These are phyloP conservation scores for Phlegmacium glaucopus DNA, from an alignment of 768 basidiomycete species.

Conservation along the genomic window DNA sequence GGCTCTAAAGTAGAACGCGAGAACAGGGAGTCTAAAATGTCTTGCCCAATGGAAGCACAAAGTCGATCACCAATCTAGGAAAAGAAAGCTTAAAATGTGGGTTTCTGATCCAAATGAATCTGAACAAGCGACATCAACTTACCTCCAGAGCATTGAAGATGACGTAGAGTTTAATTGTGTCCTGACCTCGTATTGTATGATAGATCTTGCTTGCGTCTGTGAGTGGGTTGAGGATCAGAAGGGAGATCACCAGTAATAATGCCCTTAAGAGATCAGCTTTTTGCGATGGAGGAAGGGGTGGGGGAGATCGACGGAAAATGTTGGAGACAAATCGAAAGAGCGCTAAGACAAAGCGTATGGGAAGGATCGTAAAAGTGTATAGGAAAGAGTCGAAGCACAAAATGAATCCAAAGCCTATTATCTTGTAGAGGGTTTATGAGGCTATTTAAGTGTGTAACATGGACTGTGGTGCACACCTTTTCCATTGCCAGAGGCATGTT, in stretches of 20 bases:
- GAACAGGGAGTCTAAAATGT: constrained; percentile 94
- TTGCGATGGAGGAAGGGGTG: constrained; percentile 76
- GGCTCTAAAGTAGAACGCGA: constrained; percentile 85
- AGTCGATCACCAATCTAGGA: constrained; percentile 88
- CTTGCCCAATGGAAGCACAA: constrained; percentile 96
- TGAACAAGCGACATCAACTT: constrained; percentile 18
- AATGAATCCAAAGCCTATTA: constrained; percentile 87
- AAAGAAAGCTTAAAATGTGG: constrained; percentile 2
- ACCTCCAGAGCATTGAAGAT: constrained; percentile 99
- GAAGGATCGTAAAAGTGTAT: constrained; percentile 96
- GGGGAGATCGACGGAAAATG: constrained; percentile 44
- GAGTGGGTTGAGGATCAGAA: constrained; percentile 71
- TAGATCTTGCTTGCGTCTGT: constrained; percentile 98
- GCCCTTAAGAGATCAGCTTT: constrained; percentile 91
- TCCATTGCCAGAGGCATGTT: constrained; percentile 91
- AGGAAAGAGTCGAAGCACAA: constrained; percentile 96
- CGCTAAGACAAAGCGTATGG: constrained; percentile 79
- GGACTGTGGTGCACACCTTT: constrained; percentile 55
- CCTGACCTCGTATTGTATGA: constrained; percentile 95
- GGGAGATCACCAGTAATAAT: constrained; percentile 69
- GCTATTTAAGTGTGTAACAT: neutral
- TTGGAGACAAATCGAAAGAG: constrained; percentile 51
- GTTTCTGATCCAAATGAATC: neutral
- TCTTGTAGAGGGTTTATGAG: constrained; percentile 39
- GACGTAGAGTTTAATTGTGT: constrained; percentile 98